Conservation (phyloP, 345 rosid genomes). For the Orychophragmus violaceus region DNA sequence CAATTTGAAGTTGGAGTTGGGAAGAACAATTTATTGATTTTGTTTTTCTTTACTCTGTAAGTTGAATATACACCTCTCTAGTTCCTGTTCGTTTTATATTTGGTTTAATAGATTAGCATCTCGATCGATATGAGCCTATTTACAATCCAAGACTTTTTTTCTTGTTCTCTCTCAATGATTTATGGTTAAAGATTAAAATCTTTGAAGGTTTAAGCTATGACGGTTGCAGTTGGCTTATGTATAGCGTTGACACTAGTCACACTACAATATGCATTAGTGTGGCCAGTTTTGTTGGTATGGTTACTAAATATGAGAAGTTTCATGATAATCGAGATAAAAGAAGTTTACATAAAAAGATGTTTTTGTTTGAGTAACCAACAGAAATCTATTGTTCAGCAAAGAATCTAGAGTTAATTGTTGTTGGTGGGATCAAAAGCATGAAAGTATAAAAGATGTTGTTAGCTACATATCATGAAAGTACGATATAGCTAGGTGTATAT, state of each 20-base stretch:
- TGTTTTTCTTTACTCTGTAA: neutral
- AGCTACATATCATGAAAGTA: neutral
- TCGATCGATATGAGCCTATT: neutral
- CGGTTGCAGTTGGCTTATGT: neutral
- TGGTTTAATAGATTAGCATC: neutral
- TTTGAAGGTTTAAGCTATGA: neutral
- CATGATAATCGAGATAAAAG: neutral
- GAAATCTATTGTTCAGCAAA: neutral
- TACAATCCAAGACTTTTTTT: neutral
- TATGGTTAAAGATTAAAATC: neutral
- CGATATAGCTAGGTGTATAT: neutral
- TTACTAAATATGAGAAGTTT: neutral
- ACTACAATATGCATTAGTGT: neutral
- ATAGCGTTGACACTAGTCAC: neutral
- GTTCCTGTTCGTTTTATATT: neutral
- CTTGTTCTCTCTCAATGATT: neutral
- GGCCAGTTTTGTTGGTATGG: neutral
- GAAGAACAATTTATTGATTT: neutral
- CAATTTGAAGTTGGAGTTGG: constrained; percentile 29
- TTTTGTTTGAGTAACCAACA: neutral
- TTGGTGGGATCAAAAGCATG: neutral
- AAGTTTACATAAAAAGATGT: neutral
- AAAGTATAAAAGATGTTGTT: neutral
- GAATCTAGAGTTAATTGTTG: neutral
- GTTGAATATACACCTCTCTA: neutral